Percentiles rank a stretch among this genome's conserved stretches.
Conservation (phyloP, 2,329 filamentous ascomycete species). For the Alternaria consortialis region DNA sequence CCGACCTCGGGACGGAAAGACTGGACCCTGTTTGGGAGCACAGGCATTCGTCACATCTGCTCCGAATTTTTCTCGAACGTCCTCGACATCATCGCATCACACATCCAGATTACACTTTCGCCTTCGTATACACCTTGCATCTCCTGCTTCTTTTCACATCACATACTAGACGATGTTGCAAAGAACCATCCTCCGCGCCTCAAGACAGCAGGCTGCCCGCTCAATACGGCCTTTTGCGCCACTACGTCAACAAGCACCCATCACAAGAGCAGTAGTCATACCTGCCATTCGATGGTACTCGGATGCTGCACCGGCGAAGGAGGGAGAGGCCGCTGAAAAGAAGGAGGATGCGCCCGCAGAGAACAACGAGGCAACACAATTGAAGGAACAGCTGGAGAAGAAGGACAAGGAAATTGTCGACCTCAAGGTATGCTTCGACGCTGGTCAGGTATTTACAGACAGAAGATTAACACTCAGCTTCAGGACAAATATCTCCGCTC, state of each 20-base stretch:
- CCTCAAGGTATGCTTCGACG: constrained; percentile 73
- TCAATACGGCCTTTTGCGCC: constrained; percentile 53
- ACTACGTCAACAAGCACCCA: constrained; percentile 40
- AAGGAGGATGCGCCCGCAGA: constrained; percentile 55
- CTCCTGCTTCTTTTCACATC: constrained; percentile 1
- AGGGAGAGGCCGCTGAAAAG: constrained; percentile 53
- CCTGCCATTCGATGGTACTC: constrained; percentile 57
- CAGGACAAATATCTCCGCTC: constrained; percentile 95
- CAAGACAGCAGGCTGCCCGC: constrained; percentile 54
- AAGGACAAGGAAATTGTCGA: constrained; percentile 79
- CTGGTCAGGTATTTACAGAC: not conserved
- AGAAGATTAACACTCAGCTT: not conserved
- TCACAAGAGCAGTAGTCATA: constrained; percentile 41
- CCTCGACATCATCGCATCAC: constrained; percentile 30
- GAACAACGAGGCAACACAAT: constrained; percentile 39
- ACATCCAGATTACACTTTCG: constrained; percentile 8
- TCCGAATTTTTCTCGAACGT: constrained; percentile 33
- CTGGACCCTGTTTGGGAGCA: constrained; percentile 21
- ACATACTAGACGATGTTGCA: constrained; percentile 57
- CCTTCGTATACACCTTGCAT: constrained; percentile 1
- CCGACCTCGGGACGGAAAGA: constrained; percentile 28
- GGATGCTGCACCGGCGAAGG: constrained; percentile 57
- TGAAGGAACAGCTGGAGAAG: constrained; percentile 73
- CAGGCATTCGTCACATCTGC: constrained; percentile 4
- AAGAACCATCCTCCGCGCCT: constrained; percentile 60